A percentile compares a stretch with the other conserved stretches of the same genome.
Evolutionary conservation across 2,329 filamentous ascomycete species (phyloP).

Genomic region (Berkeleyomyces basicola): DNA sequence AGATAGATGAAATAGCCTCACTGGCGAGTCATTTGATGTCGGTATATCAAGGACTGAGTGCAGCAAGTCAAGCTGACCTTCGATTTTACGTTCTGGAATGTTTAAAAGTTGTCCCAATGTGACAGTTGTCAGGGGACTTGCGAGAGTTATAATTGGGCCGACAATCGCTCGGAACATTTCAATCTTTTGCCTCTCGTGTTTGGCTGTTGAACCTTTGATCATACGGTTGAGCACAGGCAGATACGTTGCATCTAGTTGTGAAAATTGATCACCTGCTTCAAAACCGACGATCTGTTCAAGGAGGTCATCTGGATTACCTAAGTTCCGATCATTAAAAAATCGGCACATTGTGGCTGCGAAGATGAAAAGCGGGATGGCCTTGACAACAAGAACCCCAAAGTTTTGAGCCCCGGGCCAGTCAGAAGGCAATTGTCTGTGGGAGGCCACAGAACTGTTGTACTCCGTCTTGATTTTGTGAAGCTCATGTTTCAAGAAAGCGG

Average conservation of each 20-base stretch:
- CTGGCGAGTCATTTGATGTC: background rate
- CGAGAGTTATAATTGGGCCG: background rate
- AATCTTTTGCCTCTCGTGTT: background rate
- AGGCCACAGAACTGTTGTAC: background rate
- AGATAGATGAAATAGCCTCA: background rate
- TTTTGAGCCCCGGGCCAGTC: background rate
- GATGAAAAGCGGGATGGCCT: background rate
- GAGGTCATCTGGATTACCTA: background rate
- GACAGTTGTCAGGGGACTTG: background rate
- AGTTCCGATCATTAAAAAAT: background rate
- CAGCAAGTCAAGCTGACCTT: background rate
- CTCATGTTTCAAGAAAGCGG: conserved; percentile 22
- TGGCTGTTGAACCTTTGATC: background rate
- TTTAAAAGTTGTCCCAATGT: background rate
- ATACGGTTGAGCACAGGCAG: background rate
- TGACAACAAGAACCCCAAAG: background rate
- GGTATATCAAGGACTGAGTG: background rate
- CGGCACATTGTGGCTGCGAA: background rate
- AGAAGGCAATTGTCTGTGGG: background rate
- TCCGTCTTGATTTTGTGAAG: background rate
- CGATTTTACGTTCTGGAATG: background rate
- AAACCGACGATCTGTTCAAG: background rate
- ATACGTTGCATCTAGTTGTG: background rate
- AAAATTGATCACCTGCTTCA: background rate
- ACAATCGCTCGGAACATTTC: background rate